A percentile compares a stretch with the other conserved stretches of the same genome.
Conservation (phyloP, 441 rosid species). For the Euphorbia corollata region DNA sequence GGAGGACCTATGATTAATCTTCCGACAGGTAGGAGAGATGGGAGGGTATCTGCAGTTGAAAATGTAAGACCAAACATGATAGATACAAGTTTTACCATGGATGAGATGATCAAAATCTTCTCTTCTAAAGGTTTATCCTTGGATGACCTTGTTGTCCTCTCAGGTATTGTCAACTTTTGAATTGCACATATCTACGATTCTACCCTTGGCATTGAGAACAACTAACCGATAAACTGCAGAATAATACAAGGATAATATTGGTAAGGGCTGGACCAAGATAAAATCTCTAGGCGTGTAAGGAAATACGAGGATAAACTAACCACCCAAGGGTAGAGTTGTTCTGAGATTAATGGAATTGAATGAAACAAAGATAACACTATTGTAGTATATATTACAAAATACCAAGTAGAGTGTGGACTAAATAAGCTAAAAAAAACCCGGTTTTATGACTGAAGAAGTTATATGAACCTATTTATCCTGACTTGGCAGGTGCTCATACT, state of each 20-base stretch:
- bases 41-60: constrained; percentile 36
- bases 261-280: no score
- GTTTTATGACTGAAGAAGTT: not conserved
- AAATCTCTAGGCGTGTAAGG: no score
- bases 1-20: constrained; percentile 52
- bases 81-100: constrained; percentile 69
- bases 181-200: not conserved
- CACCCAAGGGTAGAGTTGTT: no score
- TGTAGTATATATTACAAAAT: no score
- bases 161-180: constrained; percentile 39
- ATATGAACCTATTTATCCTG: not conserved
- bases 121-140: constrained; percentile 66
- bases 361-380: no score
- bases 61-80: constrained; percentile 68
- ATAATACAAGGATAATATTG: no score
- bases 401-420: no score
- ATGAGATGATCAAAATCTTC: constrained; percentile 56
- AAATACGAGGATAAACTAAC: no score
- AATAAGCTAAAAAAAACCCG: no score
- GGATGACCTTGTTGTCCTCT: constrained; percentile 61
- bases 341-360: no score
- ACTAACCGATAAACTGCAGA: no score
- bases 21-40: constrained; percentile 68
- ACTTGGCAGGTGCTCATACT: constrained; percentile 67
- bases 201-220: not conserved